Base-by-base conservation (phyloP, 2,329 filamentous ascomycete genomes). In the Colletotrichum kahawae region DNA sequence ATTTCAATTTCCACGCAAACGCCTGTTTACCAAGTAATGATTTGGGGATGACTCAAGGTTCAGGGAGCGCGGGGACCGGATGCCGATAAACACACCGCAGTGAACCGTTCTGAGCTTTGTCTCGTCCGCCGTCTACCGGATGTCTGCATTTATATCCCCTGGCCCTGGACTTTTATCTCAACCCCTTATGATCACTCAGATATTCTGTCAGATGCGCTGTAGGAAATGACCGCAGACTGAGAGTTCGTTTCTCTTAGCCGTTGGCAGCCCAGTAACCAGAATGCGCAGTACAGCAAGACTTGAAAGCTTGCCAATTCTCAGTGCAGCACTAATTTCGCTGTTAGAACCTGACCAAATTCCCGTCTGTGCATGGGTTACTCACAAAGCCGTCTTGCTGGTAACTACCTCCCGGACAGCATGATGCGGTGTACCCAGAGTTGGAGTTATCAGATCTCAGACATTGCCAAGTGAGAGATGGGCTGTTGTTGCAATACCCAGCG, bases 371-470 rank as follows among this genome's bases (percentile, higher is more conserved):
- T 2, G 14, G 14, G 16, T 0, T n/a, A 51, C 54, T 54, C 31
- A 72, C 56, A 7, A 16, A 4, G 7, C 38, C 38, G 63, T 62
- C 54, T 67, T 72, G 24, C 34, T 31, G 16, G 63, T 48, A 67
- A 54, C 70, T 62, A 1, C 36, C 29, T 18, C 27, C 18, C 1
- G 56, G 63, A 33, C 63, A 72, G 54, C 56, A 72, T 21, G 63
- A 67, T 24, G 27, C 12, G 27, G 70, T 72, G 54, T 72, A 72
- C 16, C 36, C 63, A 13, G 70, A 72, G 54, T 72, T 72, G 24
- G n/a, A 9, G 63, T 62, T 62, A 14, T 72, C 29, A n/a, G 27
- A 5, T 27, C 70, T 34, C 24, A 67, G 13, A 14, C 63, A 72
- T 6, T 24, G 33, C 63, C 70, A 67, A 27, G 57, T 63, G 1